These are phyloP conservation scores for Chalaropsis ovoidea DNA, from an alignment of 2,329 filamentous ascomycete genomes.

Conservation along the genomic window DNA sequence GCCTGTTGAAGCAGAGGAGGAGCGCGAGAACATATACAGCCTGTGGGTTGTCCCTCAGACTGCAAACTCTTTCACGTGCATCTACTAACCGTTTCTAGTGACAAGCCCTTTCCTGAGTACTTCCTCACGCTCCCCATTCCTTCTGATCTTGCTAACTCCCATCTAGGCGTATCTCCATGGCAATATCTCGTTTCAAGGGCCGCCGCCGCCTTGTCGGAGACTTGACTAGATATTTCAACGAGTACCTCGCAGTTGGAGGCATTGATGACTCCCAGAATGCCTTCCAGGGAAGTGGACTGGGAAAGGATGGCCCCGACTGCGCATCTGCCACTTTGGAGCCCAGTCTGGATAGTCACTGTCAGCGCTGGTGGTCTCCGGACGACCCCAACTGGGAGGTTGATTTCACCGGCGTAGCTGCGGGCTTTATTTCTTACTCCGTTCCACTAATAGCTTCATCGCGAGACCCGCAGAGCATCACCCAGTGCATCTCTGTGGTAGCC, in stretches of 20 bases:
- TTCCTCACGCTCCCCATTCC: neutral
- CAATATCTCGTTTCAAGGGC: constrained; percentile 28
- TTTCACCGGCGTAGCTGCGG: constrained; percentile 65
- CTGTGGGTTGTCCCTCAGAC: constrained; percentile 36
- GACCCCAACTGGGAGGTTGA: constrained; percentile 60
- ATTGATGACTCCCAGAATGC: constrained; percentile 49
- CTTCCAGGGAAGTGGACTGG: constrained; percentile 47
- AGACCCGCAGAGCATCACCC: neutral
- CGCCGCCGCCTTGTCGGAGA: constrained; percentile 62
- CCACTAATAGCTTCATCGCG: constrained; percentile 29
- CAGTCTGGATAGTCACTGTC: constrained; percentile 47
- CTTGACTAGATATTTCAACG: constrained; percentile 57
- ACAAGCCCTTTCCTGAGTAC: constrained; percentile 49
- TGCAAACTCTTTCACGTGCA: constrained; percentile 24
- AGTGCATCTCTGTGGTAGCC: constrained; percentile 48
- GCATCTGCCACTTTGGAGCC: constrained; percentile 31
- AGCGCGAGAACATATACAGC: constrained; percentile 56
- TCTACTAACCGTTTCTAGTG: constrained; percentile 32
- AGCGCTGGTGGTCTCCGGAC: constrained; percentile 39
- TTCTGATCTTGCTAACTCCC: constrained; percentile 1
- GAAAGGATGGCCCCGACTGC: constrained; percentile 39
- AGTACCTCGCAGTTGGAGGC: constrained; percentile 75
- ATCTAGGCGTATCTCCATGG: constrained; percentile 17
- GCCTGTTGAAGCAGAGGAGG: constrained; percentile 54
- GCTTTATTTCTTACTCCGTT: constrained; percentile 57